These are phyloP conservation scores for Crassisporium funariophilum DNA, from an alignment of 768 basidiomycete species.

Conservation along the genomic window DNA sequence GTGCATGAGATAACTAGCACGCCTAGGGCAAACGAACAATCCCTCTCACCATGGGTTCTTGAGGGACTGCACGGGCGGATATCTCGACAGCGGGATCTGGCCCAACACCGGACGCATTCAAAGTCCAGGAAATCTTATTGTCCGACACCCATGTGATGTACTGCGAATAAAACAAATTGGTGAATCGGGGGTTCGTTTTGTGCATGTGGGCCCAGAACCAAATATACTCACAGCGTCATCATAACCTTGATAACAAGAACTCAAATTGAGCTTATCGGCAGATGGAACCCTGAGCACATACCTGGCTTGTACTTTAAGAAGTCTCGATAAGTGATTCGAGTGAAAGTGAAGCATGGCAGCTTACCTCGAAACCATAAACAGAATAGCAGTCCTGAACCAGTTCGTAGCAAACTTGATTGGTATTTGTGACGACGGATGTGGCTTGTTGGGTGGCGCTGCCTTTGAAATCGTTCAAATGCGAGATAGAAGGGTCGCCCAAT, in stretches of 20 bases:
- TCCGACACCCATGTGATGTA: constrained; percentile 84
- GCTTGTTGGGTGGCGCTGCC: constrained; percentile 87
- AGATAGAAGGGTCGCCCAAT: constrained; percentile 55
- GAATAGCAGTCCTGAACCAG: constrained; percentile 52
- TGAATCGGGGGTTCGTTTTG: constrained; percentile 3
- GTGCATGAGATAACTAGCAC: background rate
- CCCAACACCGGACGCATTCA: constrained; percentile 62
- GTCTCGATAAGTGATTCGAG: background rate
- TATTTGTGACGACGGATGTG: constrained; percentile 66
- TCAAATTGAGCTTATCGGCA: background rate
- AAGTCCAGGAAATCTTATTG: constrained; percentile 65
- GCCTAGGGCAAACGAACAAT: constrained; percentile 1
- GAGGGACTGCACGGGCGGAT: constrained; percentile 66
- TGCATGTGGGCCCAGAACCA: background rate
- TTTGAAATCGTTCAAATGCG: constrained; percentile 63
- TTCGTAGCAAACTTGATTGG: constrained; percentile 77
- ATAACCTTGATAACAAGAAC: constrained; percentile 20
- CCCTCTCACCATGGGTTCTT: constrained; percentile 75
- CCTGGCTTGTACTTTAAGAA: constrained; percentile 60
- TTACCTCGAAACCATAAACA: constrained; percentile 73
- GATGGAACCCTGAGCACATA: constrained; percentile 16
- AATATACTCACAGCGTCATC: constrained; percentile 16
- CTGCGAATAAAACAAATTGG: constrained; percentile 28
- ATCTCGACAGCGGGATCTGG: constrained; percentile 61
- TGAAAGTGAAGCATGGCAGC: background rate